Evolutionary conservation across 768 basidiomycete species (phyloP), one percentile per base, ranked within the genome.

Genomic region (Suillus cothurnatus): DNA sequence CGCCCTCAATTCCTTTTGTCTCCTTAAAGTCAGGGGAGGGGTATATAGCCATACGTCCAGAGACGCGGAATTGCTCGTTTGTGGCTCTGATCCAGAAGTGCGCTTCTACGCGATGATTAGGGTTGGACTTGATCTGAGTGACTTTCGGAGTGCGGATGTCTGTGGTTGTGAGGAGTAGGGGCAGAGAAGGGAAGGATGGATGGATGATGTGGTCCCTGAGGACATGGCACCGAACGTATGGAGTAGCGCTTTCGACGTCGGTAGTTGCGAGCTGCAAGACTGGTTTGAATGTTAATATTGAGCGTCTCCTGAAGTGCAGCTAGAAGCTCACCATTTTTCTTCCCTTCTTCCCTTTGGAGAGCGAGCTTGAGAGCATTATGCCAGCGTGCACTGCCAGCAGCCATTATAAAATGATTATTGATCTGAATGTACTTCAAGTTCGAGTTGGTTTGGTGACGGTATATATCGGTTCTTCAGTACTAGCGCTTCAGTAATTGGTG

Each of bases 131-230:
- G 56, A 93, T 77, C 68, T 93, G 88, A 1, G 75, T 56, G 39
- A 86, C 82, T 70, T 95, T 95, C 26, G 87, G 86, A 2, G 87
- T 82, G 31, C 93, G 89, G 55, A 88, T 73, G 77, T 94, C 93
- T 56, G 92, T 92, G 15, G 88, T 85, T 57, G 83, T 80, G 52
- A 93, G 70, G 67, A 95, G 73, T 6, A 94, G 78, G 0, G 91
- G 89, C 4, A 85, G 78, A 32, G 79, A 68, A 1, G 86, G 84
- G 21, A 73, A 68, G 26, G 74, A 69, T 7, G 77, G 73, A 2
- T 83, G 77, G 11, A 81, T 73, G 47, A 92, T 68, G 73, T 91
- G 87, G 1, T 71, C 77, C 45, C 92, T 86, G 66, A 91, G 86
- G 61, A 91, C 77, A 65, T 83, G 82, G 5, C 88, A 85, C 68